phyloP scores from a whole-genome alignment of 495 filamentous ascomycete species.

The Neurospora sp. region DNA sequence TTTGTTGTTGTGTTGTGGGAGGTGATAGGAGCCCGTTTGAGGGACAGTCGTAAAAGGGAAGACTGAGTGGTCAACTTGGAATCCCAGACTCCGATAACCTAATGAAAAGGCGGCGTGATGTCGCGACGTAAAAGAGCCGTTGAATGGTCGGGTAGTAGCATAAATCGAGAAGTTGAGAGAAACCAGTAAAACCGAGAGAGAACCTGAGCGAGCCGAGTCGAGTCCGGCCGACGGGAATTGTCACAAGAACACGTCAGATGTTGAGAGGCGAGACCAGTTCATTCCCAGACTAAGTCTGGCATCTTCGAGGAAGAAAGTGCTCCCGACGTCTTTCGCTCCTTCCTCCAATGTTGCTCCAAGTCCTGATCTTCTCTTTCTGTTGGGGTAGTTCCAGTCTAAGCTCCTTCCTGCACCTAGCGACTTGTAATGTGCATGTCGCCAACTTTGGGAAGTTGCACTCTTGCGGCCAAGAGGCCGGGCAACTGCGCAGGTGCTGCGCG shows the following conservation, averaged over 20 bases:
- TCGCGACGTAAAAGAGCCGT: neutral
- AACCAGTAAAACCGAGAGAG: neutral
- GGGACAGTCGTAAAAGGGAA: neutral
- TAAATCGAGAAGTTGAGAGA: neutral
- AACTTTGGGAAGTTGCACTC: neutral
- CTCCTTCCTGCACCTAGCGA: neutral
- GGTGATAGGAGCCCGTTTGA: neutral
- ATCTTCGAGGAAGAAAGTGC: neutral
- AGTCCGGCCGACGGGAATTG: neutral
- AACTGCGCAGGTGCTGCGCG: neutral
- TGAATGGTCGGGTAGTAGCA: neutral
- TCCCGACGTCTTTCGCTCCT: neutral
- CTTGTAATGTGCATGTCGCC: neutral
- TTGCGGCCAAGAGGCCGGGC: neutral
- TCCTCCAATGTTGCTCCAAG: neutral
- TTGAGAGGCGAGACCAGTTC: neutral
- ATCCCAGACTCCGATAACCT: neutral
- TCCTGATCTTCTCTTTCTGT: neutral
- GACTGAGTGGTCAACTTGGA: neutral
- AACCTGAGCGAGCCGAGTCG: neutral
- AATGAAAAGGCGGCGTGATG: neutral
- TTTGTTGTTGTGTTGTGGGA: neutral
- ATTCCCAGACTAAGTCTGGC: neutral
- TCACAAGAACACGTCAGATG: neutral
- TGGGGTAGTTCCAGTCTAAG: neutral